Percentiles rank a stretch among this genome's conserved stretches.
Evolutionary conservation across 2,329 filamentous ascomycete species (phyloP).

Genomic region (Stemphylium lycopersici): DNA sequence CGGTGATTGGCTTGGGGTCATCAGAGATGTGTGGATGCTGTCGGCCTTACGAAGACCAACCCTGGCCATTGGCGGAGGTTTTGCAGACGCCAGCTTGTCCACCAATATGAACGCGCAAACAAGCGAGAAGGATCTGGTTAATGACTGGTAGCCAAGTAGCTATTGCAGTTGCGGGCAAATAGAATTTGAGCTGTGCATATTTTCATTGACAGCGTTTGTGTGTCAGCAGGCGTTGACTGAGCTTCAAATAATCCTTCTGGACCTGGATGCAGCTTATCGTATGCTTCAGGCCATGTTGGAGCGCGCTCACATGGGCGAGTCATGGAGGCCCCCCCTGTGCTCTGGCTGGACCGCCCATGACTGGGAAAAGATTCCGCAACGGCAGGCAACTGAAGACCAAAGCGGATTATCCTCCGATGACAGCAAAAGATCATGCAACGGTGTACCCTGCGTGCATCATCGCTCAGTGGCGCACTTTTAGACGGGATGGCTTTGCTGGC

Average conservation of each 20-base stretch:
- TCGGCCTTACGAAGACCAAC: neutral
- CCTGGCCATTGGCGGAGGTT: constrained; percentile 30
- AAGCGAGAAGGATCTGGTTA: constrained; percentile 18
- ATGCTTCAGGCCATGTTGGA: constrained; percentile 13
- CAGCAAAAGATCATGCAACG: constrained; percentile 19
- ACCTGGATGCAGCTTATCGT: constrained; percentile 9
- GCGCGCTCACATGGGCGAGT: constrained; percentile 21
- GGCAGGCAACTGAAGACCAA: constrained; percentile 21
- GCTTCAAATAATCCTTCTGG: constrained; percentile 2
- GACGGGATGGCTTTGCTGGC: constrained; percentile 43
- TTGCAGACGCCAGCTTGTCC: constrained; percentile 20
- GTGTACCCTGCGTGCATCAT: constrained; percentile 36
- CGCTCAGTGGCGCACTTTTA: constrained; percentile 37
- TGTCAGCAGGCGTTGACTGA: constrained; percentile 2
- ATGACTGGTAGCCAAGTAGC: constrained; percentile 16
- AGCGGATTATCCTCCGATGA: constrained; percentile 13
- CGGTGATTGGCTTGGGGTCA: neutral
- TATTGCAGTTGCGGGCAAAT: constrained; percentile 11
- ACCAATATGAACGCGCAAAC: constrained; percentile 22
- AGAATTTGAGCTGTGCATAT: constrained; percentile 3
- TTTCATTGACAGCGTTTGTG: constrained; percentile 11
- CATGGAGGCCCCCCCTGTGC: constrained; percentile 13
- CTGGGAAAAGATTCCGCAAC: constrained; percentile 10
- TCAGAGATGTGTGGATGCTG: constrained; percentile 1
- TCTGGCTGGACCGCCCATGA: constrained; percentile 8